Evolutionary conservation across 345 rosid genomes (phyloP).

Genomic region (Anastatica hierochuntica): DNA sequence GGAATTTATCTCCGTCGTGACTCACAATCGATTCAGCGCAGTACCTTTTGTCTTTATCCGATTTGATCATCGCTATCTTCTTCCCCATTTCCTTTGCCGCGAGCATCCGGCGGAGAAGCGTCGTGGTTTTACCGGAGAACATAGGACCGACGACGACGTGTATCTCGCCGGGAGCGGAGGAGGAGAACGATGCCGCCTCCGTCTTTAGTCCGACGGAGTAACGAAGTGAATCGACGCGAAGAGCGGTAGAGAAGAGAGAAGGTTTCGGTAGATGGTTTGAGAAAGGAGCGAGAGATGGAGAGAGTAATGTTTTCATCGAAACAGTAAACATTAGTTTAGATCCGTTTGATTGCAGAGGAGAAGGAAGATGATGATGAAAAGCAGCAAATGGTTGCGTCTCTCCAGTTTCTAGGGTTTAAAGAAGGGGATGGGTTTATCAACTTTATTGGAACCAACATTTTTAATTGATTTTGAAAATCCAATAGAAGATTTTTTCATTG

Average conservation of each 20-base stretch:
- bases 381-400: too few relatives aligned
- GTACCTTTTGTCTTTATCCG: constrained; percentile 70
- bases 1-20: constrained; percentile 75
- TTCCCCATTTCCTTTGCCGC: constrained; percentile 48
- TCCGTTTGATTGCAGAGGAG: not conserved
- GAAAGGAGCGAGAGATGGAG: constrained; percentile 24
- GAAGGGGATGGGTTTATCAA: too few relatives aligned
- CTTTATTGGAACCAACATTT: too few relatives aligned
- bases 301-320: constrained; percentile 41
- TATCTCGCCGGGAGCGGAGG: constrained; percentile 41
- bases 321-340: constrained; percentile 31
- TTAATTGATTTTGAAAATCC: too few relatives aligned
- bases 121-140: constrained; percentile 83
- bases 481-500: too few relatives aligned
- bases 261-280: constrained; percentile 29
- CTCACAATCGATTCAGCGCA: constrained; percentile 61
- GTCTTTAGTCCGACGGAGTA: constrained; percentile 17
- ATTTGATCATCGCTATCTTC: constrained; percentile 65
- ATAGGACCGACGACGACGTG: constrained; percentile 86
- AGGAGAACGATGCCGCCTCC: constrained; percentile 1
- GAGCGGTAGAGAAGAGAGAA: constrained; percentile 17
- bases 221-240: constrained; percentile 3
- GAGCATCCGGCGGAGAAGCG: constrained; percentile 66
- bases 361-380: not conserved
- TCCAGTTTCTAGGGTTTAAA: too few relatives aligned